Base-by-base conservation (phyloP, 2,329 filamentous ascomycete genomes). In the Neonectria coccinea region DNA sequence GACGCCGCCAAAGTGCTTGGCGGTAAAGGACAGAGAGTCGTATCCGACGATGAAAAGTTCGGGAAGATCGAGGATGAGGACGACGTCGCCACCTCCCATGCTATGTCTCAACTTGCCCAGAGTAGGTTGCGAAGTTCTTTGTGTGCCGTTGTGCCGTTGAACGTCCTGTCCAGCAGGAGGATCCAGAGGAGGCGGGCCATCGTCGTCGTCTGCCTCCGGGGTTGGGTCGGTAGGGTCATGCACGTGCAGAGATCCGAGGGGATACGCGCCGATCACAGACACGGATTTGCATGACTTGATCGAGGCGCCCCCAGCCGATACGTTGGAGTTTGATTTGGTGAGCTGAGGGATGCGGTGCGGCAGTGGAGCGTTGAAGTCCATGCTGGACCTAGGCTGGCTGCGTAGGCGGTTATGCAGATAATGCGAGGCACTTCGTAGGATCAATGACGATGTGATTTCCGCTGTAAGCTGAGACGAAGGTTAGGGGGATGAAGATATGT, bases 41-140 rank as follows among this genome's bases (percentile, higher is more conserved):
- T 84, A 86, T 48, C 86, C 86, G 18, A 90, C 76, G 2, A 81
- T 84, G 61, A 85, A 85, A 41, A 79, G 75, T 1, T 80, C 75
- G 1, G 86, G 86, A 11, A 89, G 76, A 59, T 83, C 82, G 36
- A 87, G 76, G 29, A 88, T 74, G 11, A 88, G 75, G 59, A 89
- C 78, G 20, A 85, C 80, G 67, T 89, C 87, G 10, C 84, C 84
- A 1, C 79, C 78, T 4, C 76, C 74, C 59, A 79, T 70, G 18
- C 67, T 64, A 41, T 80, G 77, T n/a, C 57, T 62, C 33, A 75
- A 44, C 47, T 54, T 70, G 33, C 56, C 56, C 39, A 51, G 45
- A 29, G 31, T 44, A 25, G 54, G 45, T 6, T 55, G 55, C 5
- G 55, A 64, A 11, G 57, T 12, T 18, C 57, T 59, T 14, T 51